Percentiles rank a stretch among this genome's conserved stretches.
phyloP scores from a whole-genome alignment of 2,329 filamentous ascomycete species.

The Fusarium neocosmosporiellum region DNA sequence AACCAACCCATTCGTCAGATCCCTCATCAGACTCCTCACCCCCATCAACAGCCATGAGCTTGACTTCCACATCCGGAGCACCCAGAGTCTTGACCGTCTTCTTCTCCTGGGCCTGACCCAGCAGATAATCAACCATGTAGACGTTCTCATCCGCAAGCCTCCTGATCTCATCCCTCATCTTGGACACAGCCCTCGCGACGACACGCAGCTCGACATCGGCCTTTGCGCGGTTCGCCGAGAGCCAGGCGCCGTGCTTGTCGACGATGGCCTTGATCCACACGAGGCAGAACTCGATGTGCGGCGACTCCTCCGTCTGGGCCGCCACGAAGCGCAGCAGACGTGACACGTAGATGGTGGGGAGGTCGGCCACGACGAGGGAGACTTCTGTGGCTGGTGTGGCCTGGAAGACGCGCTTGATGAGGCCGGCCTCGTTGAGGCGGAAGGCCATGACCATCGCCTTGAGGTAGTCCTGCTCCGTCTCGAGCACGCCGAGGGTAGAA shows the following conservation, averaged over 20 bases:
- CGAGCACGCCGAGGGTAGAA: slow-evolving; percentile 77
- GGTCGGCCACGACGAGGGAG: slow-evolving; percentile 77
- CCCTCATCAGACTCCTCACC: slow-evolving; percentile 50
- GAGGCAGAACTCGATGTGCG: slow-evolving; percentile 94
- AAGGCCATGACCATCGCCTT: slow-evolving; percentile 98
- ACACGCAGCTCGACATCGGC: slow-evolving; percentile 87
- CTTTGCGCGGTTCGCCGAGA: slow-evolving; percentile 82
- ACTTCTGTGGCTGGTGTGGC: slow-evolving; percentile 81
- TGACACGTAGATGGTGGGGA: slow-evolving; percentile 88
- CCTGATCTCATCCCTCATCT: slow-evolving; percentile 85
- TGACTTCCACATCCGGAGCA: slow-evolving; percentile 40
- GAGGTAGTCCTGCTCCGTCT: slow-evolving; percentile 80
- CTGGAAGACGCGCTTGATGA: slow-evolving; percentile 89
- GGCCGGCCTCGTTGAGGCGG: slow-evolving; percentile 85
- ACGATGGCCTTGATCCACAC: slow-evolving; percentile 89
- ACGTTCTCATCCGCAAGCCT: slow-evolving; percentile 87
- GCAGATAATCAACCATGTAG: slow-evolving; percentile 88
- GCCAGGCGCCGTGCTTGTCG: slow-evolving; percentile 84
- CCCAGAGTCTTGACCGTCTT: slow-evolving; percentile 37
- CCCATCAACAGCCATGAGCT: slow-evolving; percentile 48
- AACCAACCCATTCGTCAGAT: slow-evolving; percentile 60
- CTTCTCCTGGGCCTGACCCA: slow-evolving; percentile 59
- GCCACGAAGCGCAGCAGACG: slow-evolving; percentile 89
- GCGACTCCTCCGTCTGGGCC: slow-evolving; percentile 86
- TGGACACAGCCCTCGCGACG: slow-evolving; percentile 81